phyloP scores from a whole-genome alignment of 208 protist species.

The Endotrypanum monterogeii region DNA sequence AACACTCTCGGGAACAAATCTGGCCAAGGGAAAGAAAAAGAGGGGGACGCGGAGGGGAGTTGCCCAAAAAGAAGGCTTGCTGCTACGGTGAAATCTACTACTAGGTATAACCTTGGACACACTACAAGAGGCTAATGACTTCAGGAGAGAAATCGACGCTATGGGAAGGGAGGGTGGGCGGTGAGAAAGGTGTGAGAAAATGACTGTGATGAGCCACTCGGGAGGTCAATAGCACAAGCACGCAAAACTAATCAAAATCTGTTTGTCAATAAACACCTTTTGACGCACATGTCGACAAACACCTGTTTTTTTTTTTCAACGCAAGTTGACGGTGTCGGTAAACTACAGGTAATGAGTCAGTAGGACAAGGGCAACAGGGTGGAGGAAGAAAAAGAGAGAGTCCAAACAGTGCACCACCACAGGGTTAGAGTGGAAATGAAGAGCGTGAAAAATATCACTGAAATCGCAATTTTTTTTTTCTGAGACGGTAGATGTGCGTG shows the following conservation, averaged over 20 bases:
- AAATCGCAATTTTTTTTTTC: no score
- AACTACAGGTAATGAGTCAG: neutral
- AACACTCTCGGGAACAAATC: no score
- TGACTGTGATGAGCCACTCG: neutral
- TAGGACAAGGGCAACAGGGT: no score
- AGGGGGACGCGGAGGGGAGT: no score
- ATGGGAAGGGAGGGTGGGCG: neutral
- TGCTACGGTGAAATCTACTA: neutral
- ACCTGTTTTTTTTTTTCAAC: neutral
- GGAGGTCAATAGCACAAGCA: no score
- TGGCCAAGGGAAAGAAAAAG: no score
- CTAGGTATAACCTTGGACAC: neutral
- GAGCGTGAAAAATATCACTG: no score
- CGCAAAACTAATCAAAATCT: neutral
- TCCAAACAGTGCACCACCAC: neutral
- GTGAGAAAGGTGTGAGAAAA: neutral
- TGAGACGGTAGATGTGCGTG: no score
- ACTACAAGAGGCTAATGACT: neutral
- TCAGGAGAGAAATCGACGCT: neutral
- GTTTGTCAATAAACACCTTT: neutral
- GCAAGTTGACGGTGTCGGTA: neutral
- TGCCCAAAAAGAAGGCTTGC: no score
- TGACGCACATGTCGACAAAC: neutral
- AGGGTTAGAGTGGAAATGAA: no score
- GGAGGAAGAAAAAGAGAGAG: neutral